Conservation (phyloP, 192 early-diverging fungal genomes). For the Coemansia sp. region DNA sequence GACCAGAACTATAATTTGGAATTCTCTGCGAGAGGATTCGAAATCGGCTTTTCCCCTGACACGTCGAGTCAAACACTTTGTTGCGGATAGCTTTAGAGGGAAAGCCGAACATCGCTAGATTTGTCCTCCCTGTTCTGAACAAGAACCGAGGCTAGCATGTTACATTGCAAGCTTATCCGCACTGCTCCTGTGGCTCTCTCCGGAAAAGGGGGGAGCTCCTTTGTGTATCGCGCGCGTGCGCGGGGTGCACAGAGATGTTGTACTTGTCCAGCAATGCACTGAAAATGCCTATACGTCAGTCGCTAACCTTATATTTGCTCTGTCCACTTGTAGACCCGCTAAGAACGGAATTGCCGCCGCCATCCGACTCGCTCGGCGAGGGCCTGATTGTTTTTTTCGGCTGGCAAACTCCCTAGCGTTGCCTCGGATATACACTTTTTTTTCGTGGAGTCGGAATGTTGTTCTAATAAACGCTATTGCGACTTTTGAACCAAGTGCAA, state of each 20-base stretch:
- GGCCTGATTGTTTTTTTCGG: too few relatives aligned
- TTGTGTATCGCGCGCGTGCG: too few relatives aligned
- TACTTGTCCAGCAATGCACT: background rate
- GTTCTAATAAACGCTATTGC: slow-evolving; percentile 5
- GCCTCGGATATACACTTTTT: background rate
- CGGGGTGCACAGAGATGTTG: too few relatives aligned
- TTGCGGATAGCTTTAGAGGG: too few relatives aligned
- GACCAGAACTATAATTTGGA: background rate
- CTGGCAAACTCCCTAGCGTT: too few relatives aligned
- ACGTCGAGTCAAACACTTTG: too few relatives aligned
- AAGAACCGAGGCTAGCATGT: slow-evolving; percentile 23
- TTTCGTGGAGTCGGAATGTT: background rate
- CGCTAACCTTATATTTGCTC: background rate
- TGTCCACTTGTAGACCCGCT: slow-evolving; percentile 8
- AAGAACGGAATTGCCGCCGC: slow-evolving; percentile 1
- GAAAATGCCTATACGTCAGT: background rate
- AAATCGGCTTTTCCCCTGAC: background rate
- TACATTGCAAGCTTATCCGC: background rate
- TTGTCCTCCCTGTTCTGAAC: slow-evolving; percentile 24
- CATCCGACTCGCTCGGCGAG: background rate
- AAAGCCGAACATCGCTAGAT: slow-evolving; percentile 21
- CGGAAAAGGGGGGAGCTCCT: too few relatives aligned
- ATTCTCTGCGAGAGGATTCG: background rate
- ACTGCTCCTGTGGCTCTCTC: too few relatives aligned
- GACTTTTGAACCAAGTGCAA: too few relatives aligned